Evolutionary conservation across 208 protist genomes (phyloP).

Genomic region (Trypanosoma cruzi): DNA sequence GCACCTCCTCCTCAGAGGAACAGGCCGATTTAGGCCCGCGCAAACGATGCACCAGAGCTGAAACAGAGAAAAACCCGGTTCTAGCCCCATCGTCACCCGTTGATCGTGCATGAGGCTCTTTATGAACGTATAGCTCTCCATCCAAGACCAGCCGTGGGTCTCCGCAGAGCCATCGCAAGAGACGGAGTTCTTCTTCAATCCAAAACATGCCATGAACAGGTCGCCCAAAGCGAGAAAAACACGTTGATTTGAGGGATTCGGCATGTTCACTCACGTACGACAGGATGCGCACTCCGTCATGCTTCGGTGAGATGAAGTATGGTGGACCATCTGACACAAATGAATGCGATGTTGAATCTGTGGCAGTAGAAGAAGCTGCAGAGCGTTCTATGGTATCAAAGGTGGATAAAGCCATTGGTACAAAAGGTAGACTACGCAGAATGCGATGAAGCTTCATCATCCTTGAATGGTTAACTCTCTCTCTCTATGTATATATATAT

Average conservation of each 20-base stretch:
- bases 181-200: constrained; percentile 81
- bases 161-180: constrained; percentile 68
- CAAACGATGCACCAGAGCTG: constrained; percentile 71
- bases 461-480: background rate
- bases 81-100: constrained; percentile 27
- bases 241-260: constrained; percentile 38
- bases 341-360: constrained; percentile 6
- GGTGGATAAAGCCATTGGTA: constrained; percentile 85
- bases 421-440: constrained; percentile 61
- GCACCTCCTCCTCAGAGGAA: constrained; percentile 47
- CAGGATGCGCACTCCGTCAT: constrained; percentile 84
- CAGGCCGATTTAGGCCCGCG: constrained; percentile 40
- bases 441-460: constrained; percentile 19
- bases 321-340: constrained; percentile 15
- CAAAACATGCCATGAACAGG: constrained; percentile 80
- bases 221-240: constrained; percentile 81
- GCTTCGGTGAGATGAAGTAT: constrained; percentile 90
- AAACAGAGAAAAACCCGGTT: constrained; percentile 80
- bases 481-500: background rate
- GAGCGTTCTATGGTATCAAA: constrained; percentile 54
- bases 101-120: constrained; percentile 12
- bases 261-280: constrained; percentile 44
- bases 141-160: constrained; percentile 74
- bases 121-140: constrained; percentile 89
- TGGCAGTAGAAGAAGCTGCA: background rate